phyloP scores from a whole-genome alignment of 2,329 filamentous ascomycete genomes.

The Monilinia vaccinii-corymbosi region DNA sequence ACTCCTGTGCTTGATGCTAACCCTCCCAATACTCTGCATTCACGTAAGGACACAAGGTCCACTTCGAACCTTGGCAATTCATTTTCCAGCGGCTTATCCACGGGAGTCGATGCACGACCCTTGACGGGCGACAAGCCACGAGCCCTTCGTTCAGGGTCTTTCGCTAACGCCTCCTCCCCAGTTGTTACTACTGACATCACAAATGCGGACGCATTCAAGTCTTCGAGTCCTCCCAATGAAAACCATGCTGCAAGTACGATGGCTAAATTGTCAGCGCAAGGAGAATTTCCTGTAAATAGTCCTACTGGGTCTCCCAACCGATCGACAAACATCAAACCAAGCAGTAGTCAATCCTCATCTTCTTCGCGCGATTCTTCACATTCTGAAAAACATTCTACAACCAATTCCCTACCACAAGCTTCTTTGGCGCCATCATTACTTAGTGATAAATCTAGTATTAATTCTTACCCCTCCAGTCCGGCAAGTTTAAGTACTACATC shows the following conservation, averaged over 20 bases:
- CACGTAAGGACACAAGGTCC: constrained; percentile 35
- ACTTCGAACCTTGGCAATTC: constrained; percentile 20
- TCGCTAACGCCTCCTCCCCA: constrained; percentile 53
- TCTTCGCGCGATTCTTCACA: constrained; percentile 35
- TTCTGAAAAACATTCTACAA: constrained; percentile 31
- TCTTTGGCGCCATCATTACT: constrained; percentile 13
- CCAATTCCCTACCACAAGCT: constrained; percentile 27
- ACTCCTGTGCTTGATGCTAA: constrained; percentile 37
- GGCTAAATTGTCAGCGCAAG: constrained; percentile 56
- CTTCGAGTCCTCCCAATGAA: constrained; percentile 45
- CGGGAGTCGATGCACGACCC: constrained; percentile 39
- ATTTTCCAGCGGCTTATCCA: constrained; percentile 37
- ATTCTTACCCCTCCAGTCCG: constrained; percentile 28
- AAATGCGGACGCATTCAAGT: constrained; percentile 55
- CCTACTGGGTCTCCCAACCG: constrained; percentile 36
- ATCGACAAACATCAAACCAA: constrained; percentile 32
- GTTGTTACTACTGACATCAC: constrained; percentile 58
- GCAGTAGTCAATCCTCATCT: constrained; percentile 41
- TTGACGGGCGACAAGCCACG: constrained; percentile 38
- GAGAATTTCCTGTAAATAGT: constrained; percentile 44
- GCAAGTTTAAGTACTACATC: constrained; percentile 31
- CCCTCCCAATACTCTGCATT: constrained; percentile 38
- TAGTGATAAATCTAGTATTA: constrained; percentile 10
- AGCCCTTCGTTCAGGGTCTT: constrained; percentile 51
- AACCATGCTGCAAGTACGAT: constrained; percentile 54